Conservation (phyloP, 805 yeast genomes). For the Yamadazyma takamatsuzukensis region DNA sequence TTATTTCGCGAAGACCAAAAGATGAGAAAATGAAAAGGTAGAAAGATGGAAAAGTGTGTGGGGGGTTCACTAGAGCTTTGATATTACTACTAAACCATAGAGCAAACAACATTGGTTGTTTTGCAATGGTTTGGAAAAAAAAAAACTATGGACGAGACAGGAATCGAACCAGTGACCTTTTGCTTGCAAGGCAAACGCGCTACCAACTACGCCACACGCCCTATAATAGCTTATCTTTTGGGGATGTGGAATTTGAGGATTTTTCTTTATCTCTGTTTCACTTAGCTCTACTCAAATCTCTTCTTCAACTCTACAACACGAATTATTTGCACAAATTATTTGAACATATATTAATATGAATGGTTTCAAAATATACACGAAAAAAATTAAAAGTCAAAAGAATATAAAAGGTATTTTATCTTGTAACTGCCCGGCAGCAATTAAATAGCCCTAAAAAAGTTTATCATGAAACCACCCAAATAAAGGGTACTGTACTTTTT, state of each 20-base stretch:
- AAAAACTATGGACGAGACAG: slow-evolving; percentile 61
- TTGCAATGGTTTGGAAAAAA: no score
- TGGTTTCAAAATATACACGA: slow-evolving; percentile 2
- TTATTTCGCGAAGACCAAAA: neutral
- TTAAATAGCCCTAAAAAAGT: slow-evolving; percentile 7
- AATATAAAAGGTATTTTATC: neutral
- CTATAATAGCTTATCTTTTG: slow-evolving; percentile 7
- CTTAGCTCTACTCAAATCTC: no score
- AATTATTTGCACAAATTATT: no score
- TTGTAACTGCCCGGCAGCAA: slow-evolving; percentile 9
- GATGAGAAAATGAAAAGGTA: no score
- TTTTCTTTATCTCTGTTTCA: no score
- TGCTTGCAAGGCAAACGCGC: slow-evolving; percentile 79
- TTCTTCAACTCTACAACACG: no score
- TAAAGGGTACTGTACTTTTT: slow-evolving; percentile 4
- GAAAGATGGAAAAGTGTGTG: neutral
- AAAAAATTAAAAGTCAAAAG: neutral
- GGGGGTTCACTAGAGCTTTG: neutral
- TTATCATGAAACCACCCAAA: neutral
- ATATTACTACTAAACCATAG: no score
- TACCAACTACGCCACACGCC: slow-evolving; percentile 84
- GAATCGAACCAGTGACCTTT: slow-evolving; percentile 78
- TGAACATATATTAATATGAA: no score
- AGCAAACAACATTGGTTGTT: no score
- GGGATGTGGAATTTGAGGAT: no score